A percentile compares a stretch with the other conserved stretches of the same genome.
Evolutionary conservation across 2,329 filamentous ascomycete species (phyloP).

Genomic region (Penicillium sp.): DNA sequence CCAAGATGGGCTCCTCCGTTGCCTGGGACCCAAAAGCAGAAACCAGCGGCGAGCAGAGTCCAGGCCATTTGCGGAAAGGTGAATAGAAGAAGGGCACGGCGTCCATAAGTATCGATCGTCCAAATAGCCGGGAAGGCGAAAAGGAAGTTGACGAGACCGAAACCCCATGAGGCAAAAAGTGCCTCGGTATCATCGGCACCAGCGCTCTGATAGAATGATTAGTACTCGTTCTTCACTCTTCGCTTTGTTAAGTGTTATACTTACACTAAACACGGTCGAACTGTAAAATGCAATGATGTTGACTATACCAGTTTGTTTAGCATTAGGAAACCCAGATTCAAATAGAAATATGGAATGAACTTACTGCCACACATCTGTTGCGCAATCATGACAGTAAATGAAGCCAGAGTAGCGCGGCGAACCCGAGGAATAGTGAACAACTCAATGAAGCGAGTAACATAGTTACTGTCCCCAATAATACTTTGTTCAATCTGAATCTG

Average conservation of each 20-base stretch:
- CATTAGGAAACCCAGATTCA: neutral
- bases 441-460: slow-evolving; percentile 62
- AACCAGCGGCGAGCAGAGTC: slow-evolving; percentile 67
- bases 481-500: slow-evolving; percentile 54
- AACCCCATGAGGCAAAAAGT: slow-evolving; percentile 66
- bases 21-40: slow-evolving; percentile 58
- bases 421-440: slow-evolving; percentile 56
- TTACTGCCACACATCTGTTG: slow-evolving; percentile 69
- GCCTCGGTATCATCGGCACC: slow-evolving; percentile 61
- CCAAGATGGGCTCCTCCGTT: slow-evolving; percentile 53
- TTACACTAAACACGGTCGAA: slow-evolving; percentile 55
- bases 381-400: slow-evolving; percentile 78
- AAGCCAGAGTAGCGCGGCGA: slow-evolving; percentile 70
- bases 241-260: neutral
- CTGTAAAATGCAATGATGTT: slow-evolving; percentile 80
- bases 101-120: slow-evolving; percentile 71
- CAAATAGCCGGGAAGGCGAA: slow-evolving; percentile 68
- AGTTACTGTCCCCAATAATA: slow-evolving; percentile 55
- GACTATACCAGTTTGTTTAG: slow-evolving; percentile 35
- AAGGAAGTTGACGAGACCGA: slow-evolving; percentile 67
- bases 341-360: neutral
- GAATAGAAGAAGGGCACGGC: slow-evolving; percentile 65
- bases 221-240: neutral
- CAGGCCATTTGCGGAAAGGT: slow-evolving; percentile 71
- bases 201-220: slow-evolving; percentile 44